These are phyloP conservation scores for Scheffersomyces stipitis DNA, from an alignment of 805 yeast species.

Conservation along the genomic window DNA sequence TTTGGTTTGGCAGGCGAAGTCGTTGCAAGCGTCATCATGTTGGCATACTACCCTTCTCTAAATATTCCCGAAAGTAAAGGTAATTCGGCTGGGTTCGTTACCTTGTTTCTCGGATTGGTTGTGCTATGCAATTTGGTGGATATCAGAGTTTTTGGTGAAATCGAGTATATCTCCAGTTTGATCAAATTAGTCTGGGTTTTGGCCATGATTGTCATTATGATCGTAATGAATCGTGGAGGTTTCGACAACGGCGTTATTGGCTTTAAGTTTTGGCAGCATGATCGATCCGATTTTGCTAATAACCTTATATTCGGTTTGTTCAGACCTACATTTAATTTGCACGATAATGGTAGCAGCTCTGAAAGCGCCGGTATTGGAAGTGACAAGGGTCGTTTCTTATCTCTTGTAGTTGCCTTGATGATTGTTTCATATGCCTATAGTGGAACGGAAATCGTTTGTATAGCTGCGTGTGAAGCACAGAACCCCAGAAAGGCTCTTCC, in stretches of 20 bases:
- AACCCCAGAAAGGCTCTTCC: conserved; percentile 79
- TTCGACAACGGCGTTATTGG: conserved; percentile 52
- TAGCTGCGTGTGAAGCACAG: conserved; percentile 84
- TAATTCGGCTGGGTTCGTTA: conserved; percentile 60
- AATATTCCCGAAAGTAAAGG: conserved; percentile 48
- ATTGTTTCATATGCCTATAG: conserved; percentile 74
- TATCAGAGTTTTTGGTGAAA: conserved; percentile 72
- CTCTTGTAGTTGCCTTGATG: conserved; percentile 58
- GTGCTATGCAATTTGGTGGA: conserved; percentile 58
- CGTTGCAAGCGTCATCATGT: conserved; percentile 75
- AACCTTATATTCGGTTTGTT: conserved; percentile 66
- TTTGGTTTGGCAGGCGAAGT: conserved; percentile 77
- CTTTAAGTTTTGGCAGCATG: conserved; percentile 64
- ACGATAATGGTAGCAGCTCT: conserved; percentile 56
- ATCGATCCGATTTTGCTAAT: conserved; percentile 47
- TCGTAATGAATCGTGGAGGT: conserved; percentile 62
- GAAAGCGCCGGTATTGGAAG: conserved; percentile 60
- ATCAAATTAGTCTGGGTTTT: conserved; percentile 55
- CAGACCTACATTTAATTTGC: conserved; percentile 67
- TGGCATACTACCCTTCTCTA: conserved; percentile 62
- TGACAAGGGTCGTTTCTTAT: conserved; percentile 56
- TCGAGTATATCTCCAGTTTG: conserved; percentile 63
- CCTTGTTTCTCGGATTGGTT: conserved; percentile 52
- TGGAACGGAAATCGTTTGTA: conserved; percentile 80
- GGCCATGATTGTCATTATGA: conserved; percentile 59